Base-by-base conservation (phyloP, 2,329 filamentous ascomycete species). In the Arthrinium puccinioides region DNA sequence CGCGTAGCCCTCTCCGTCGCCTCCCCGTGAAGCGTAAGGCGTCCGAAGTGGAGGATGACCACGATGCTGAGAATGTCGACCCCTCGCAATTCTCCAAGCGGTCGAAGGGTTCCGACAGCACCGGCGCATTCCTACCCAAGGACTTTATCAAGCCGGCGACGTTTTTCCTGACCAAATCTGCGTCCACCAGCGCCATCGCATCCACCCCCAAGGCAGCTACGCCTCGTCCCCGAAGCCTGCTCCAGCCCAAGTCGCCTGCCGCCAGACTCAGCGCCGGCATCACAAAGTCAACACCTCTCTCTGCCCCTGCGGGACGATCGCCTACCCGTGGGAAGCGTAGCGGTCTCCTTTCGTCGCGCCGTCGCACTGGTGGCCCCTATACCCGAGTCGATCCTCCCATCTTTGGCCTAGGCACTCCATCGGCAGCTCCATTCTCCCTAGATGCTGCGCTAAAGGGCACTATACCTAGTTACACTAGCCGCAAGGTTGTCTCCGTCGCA, bases 381-480 rank as follows among this genome's bases (percentile, higher is more conserved):
- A 67, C 74, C 30, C 84, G 87, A 32, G 69, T 89, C 38, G 83
- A 90, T 47, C 81, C 84, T 1, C 82, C 84, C 2, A 62, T 73
- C 11, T 80, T 81, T 56, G 61, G 63, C 35, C 63, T 64, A 43
- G 26, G 33, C 14, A 67, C 63, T 39, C 63, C 61, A 19, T 57
- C 64, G 21, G 62, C 69, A 6, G 64, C 82, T 4, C 85, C 87
- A 1, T 94, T 95, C 62, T 89, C 84, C 37, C 79, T 95, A 42
- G 84, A 92, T 55, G 84, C 86, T 18, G 89, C 87, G 4, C 75
- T 94, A 45, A 84, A 77, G 56, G 84, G 84, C 34, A 87, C 84
- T 20, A 77, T 89, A 37, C 67, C 82, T 6, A 70, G 70, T 44
- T 82, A 82, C 57, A 63, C 64, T 4, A 63, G 69, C 31, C 72